Evolutionary conservation across 1,284 basidiomycete species (phyloP).

Genomic region (Boletus putidus): DNA sequence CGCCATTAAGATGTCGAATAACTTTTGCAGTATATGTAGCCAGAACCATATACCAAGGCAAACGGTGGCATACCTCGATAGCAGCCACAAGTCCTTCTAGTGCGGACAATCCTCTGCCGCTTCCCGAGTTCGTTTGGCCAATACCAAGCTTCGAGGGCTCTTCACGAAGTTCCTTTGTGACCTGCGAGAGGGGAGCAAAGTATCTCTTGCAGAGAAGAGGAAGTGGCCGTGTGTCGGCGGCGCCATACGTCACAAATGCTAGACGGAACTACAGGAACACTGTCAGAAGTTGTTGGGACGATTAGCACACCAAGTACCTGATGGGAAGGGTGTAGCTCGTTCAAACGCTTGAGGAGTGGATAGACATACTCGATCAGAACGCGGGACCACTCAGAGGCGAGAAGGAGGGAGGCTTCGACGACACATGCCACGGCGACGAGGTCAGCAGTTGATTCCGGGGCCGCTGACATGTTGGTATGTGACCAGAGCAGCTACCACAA

Average conservation of each 20-base stretch:
- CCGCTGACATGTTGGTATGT: conserved; percentile 24
- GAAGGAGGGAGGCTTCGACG: conserved; percentile 59
- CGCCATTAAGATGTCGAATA: conserved; percentile 36
- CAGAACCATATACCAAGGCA: not conserved
- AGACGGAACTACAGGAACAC: conserved; percentile 46
- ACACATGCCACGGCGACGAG: conserved; percentile 57
- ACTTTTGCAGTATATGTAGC: conserved; percentile 14
- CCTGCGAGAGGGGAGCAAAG: conserved; percentile 46
- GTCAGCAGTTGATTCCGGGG: conserved; percentile 27
- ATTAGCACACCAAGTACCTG: conserved; percentile 30
- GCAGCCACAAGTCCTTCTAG: conserved; percentile 70
- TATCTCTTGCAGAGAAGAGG: conserved; percentile 59
- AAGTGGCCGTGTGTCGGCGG: conserved; percentile 50
- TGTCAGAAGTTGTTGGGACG: conserved; percentile 7
- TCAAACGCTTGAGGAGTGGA: conserved; percentile 54
- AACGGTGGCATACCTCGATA: conserved; percentile 54
- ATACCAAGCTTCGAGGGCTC: conserved; percentile 52
- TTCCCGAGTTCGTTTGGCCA: conserved; percentile 54
- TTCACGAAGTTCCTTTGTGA: conserved; percentile 51
- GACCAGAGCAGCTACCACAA: not conserved
- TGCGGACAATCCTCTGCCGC: conserved; percentile 59
- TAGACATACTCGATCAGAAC: conserved; percentile 52
- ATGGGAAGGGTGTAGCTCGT: conserved; percentile 43
- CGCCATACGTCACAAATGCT: conserved; percentile 58
- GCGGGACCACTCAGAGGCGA: conserved; percentile 55